Conservation (phyloP, 208 protist species). For the Trichomonas gallinae region DNA sequence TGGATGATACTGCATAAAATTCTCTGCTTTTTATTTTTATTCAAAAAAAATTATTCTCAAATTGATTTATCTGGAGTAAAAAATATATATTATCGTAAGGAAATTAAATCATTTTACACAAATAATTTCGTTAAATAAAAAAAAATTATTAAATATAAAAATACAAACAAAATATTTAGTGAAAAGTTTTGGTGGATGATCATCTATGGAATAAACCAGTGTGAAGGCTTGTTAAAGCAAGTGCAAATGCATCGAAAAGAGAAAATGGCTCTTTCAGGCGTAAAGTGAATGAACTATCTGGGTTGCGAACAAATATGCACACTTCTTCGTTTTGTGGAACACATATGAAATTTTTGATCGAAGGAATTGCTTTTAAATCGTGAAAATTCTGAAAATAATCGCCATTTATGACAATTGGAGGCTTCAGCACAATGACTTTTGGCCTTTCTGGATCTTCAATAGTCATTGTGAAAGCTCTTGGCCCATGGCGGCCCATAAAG, state of each 20-base stretch:
- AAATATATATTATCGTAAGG: no score
- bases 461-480: background rate
- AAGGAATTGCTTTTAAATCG: background rate
- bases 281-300: background rate
- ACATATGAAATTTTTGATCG: slow-evolving; percentile 14
- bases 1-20: background rate
- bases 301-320: background rate
- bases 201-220: background rate
- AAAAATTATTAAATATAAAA: no score
- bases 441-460: background rate
- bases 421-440: background rate
- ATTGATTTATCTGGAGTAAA: no score
- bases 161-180: background rate
- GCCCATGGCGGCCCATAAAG: background rate
- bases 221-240: background rate
- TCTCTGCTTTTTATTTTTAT: no score
- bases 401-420: background rate
- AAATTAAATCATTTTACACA: no score
- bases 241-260: background rate
- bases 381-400: background rate
- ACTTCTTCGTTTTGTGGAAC: background rate
- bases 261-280: background rate
- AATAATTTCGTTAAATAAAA: no score
- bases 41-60: no score
- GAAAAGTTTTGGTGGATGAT: background rate